A percentile compares a stretch with the other conserved stretches of the same genome.
These are phyloP conservation scores for Acer yangbiense DNA, from an alignment of 345 rosid species.

Conservation along the genomic window DNA sequence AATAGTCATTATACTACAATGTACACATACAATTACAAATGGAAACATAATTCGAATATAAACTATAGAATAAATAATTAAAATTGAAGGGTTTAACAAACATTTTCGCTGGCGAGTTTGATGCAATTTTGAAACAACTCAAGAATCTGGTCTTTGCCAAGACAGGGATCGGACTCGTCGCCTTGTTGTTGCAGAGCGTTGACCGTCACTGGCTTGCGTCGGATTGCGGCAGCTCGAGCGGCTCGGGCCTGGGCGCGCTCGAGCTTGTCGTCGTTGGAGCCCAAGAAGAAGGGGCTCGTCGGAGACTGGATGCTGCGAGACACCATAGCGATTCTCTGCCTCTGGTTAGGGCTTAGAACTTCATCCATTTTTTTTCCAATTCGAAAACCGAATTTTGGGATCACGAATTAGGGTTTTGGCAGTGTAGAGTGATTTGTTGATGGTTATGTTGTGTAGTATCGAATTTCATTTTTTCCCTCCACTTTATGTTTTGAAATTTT, in stretches of 20 bases:
- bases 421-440: not conserved
- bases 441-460: not conserved
- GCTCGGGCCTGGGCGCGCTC: constrained; percentile 94
- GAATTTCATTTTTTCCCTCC: constrained; percentile 45
- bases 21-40: not conserved
- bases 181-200: constrained; percentile 32
- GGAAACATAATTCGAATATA: not conserved
- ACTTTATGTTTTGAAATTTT: constrained; percentile 33
- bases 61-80: not conserved
- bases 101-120: constrained; percentile 95
- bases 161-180: constrained; percentile 53
- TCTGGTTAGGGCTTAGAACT: constrained; percentile 66
- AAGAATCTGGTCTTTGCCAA: constrained; percentile 76
- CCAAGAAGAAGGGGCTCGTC: constrained; percentile 72
- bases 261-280: constrained; percentile 75
- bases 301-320: constrained; percentile 80
- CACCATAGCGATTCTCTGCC: constrained; percentile 52
- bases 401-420: not conserved
- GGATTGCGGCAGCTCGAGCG: constrained; percentile 80
- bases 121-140: constrained; percentile 88
- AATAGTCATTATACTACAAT: not conserved
- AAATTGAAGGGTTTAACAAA: constrained; percentile 16
- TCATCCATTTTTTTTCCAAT: constrained; percentile 52
- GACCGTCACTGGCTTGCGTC: constrained; percentile 58
- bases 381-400: not conserved